Evolutionary conservation across 2,329 filamentous ascomycete species (phyloP), one percentile per base, ranked within the genome.

Genomic region (Penicillium sp.): DNA sequence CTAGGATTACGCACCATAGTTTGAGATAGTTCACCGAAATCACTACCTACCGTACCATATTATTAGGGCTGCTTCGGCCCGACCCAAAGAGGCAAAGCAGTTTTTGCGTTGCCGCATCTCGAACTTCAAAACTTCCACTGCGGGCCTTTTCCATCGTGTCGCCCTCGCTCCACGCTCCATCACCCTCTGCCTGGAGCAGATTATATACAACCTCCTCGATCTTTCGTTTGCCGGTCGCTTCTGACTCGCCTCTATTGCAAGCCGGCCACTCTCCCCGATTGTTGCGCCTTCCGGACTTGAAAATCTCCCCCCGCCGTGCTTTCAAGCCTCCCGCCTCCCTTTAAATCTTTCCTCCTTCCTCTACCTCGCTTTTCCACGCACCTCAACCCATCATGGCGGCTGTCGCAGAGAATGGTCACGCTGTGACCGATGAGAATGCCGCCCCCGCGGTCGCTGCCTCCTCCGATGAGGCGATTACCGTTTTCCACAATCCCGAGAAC

Each of bases 401-500:
- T 53, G 73, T 72, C 56, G 67, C 71, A 60, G 73, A 75, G 63
- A 77, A 77, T 60, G 71, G 66, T 60, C 68, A 69, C 60, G 66
- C 72, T 51, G 70, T 73, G 60, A 72, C 69, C 63, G 86, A 88
- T 64, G 84, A 84, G 67, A 85, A 85, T 72, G 73, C 82, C 60
- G 79, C 82, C 58, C 80, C 82, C 61, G 77, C 79, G 69, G 73
- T 78, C 60, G 77, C 81, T 55, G 81, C 82, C 54, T 56, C 69
- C 35, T 69, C 69, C 63, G 78, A 79, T 65, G 88, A 93, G 74
- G 82, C 90, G 53, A 84, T 96, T 71, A 99, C 95, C 49, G 94
- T 99, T 69, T 99, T 99, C 82, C 93, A 99, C 77, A 92, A 98
- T 81, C 90, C 95, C 70, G 90, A 97, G 67, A 97, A 99, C 84